Percentiles rank a stretch among this genome's conserved stretches.
These are phyloP conservation scores for Mycena floridula DNA, from an alignment of 768 basidiomycete species.

Conservation along the genomic window DNA sequence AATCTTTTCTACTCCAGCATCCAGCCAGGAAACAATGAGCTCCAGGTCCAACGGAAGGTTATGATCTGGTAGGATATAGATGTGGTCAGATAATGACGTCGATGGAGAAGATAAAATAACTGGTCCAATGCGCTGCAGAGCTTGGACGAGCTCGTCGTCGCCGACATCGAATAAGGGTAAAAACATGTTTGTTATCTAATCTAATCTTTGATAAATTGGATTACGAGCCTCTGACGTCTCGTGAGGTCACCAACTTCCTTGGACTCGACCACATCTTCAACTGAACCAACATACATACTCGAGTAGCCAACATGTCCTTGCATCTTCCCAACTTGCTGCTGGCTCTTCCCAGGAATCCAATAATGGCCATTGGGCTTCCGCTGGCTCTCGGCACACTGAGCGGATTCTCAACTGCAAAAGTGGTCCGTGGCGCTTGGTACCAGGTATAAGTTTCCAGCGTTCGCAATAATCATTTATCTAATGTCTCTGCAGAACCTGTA, in stretches of 20 bases:
- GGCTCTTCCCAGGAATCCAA: constrained; percentile 47
- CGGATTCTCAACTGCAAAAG: constrained; percentile 40
- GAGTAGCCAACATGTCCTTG: constrained; percentile 23
- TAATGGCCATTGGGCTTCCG: constrained; percentile 54
- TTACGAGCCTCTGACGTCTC: too few species aligned
- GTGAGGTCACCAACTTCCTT: too few species aligned
- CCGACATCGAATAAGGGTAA: constrained; percentile 53
- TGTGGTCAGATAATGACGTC: constrained; percentile 28
- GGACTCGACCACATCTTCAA: too few species aligned
- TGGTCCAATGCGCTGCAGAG: constrained; percentile 73
- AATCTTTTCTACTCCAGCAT: constrained; percentile 75
- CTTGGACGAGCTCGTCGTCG: constrained; percentile 42
- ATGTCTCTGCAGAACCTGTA: constrained; percentile 31
- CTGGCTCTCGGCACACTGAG: constrained; percentile 48
- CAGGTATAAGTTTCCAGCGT: constrained; percentile 31
- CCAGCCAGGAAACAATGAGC: constrained; percentile 58
- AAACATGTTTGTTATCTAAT: constrained; percentile 46
- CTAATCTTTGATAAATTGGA: too few species aligned
- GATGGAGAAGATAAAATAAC: constrained; percentile 45
- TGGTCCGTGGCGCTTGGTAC: constrained; percentile 51
- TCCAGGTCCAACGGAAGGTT: constrained; percentile 41
- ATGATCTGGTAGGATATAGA: constrained; percentile 53
- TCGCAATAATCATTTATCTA: neutral
- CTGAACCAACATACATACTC: neutral
- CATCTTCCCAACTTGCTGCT: constrained; percentile 46